Percentiles rank a stretch among this genome's conserved stretches.
Conservation (phyloP, 352 stramenopile genomes). For the Pythium aphanidermatum region DNA sequence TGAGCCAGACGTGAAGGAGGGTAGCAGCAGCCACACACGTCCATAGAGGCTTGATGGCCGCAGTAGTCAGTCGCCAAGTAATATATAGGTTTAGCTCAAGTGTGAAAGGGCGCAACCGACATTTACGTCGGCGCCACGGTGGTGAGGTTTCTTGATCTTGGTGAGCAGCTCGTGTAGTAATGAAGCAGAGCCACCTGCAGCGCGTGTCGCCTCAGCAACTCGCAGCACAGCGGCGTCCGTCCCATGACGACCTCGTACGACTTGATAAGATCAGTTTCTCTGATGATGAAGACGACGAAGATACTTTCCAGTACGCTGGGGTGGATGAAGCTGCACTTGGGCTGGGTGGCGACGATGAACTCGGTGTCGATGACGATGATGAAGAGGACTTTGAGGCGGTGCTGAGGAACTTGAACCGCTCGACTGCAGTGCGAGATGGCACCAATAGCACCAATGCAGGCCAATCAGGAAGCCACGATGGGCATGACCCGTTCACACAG, state of each 20-base stretch:
- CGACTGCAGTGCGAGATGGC: slow-evolving; percentile 27
- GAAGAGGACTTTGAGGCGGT: slow-evolving; percentile 86
- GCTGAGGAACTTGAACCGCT: slow-evolving; percentile 65
- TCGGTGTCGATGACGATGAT: slow-evolving; percentile 76
- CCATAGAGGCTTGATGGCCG: too few species aligned
- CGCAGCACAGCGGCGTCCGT: slow-evolving; percentile 20
- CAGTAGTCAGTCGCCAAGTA: too few species aligned
- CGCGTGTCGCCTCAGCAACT: slow-evolving; percentile 20
- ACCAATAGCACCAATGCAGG: not conserved
- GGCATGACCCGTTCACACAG: slow-evolving; percentile 11
- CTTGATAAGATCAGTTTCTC: slow-evolving; percentile 82
- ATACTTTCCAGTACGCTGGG: slow-evolving; percentile 74
- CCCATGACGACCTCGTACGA: slow-evolving; percentile 74
- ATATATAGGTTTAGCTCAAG: too few species aligned
- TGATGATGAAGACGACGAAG: slow-evolving; percentile 82
- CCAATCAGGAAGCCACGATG: slow-evolving; percentile 1
- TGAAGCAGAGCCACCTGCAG: slow-evolving; percentile 6
- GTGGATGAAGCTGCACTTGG: slow-evolving; percentile 52
- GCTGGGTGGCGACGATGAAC: slow-evolving; percentile 50
- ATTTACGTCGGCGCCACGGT: too few species aligned
- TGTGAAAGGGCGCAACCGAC: too few species aligned
- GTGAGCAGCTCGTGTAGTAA: too few species aligned
- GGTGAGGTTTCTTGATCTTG: too few species aligned
- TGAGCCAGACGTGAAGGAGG: too few species aligned
- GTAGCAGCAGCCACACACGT: too few species aligned